These are phyloP conservation scores for Globomyces pollinis-pini DNA, from an alignment of 192 early-diverging fungal genomes.

Conservation along the genomic window DNA sequence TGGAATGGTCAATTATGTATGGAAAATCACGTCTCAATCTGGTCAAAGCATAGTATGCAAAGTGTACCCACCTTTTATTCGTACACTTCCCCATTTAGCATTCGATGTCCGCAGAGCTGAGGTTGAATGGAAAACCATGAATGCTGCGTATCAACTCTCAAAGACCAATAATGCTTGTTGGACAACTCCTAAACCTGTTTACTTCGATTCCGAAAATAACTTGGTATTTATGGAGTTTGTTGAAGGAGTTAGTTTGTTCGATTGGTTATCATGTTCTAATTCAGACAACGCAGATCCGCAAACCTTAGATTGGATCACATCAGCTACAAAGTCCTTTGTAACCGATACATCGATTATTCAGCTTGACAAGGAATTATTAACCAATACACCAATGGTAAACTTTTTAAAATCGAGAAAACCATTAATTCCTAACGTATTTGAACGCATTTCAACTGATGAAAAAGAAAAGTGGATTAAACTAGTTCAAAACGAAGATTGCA, in stretches of 20 bases:
- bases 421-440: neutral
- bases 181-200: constrained; percentile 1
- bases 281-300: neutral
- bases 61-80: neutral
- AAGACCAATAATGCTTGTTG: neutral
- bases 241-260: neutral
- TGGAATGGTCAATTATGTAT: neutral
- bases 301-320: neutral
- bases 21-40: constrained; percentile 6
- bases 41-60: neutral
- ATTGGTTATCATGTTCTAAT: neutral
- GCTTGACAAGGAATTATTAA: neutral
- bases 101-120: neutral
- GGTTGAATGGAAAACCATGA: neutral
- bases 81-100: neutral
- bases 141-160: neutral
- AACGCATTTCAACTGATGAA: neutral
- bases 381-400: neutral
- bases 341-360: neutral
- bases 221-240: constrained; percentile 1
- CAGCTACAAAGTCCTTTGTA: neutral
- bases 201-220: neutral
- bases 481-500: neutral
- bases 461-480: neutral
- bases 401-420: neutral